phyloP scores from a whole-genome alignment of 495 filamentous ascomycete species.

The Aspergillus homomorphus region DNA sequence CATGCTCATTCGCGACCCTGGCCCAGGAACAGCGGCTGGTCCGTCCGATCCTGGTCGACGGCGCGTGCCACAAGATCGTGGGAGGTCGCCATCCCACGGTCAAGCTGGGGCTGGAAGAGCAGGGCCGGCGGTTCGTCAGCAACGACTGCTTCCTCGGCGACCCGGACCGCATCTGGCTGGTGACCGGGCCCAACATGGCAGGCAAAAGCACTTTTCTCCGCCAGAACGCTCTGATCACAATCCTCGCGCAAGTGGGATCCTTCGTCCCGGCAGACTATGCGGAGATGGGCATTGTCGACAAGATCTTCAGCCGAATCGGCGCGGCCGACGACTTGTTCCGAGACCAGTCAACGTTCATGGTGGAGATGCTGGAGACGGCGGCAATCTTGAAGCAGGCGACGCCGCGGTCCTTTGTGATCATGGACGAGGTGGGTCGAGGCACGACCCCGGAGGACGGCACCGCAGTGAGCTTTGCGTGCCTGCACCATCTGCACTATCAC shows the following conservation, averaged over 20 bases:
- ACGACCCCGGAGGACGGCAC: constrained; percentile 89
- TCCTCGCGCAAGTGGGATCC: constrained; percentile 86
- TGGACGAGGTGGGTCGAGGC: constrained; percentile 95
- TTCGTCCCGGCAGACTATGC: constrained; percentile 88
- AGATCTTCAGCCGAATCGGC: constrained; percentile 87
- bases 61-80: constrained; percentile 61
- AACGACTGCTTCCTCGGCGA: constrained; percentile 83
- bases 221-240: constrained; percentile 89
- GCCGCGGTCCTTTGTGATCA: constrained; percentile 78
- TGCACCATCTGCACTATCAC: constrained; percentile 73
- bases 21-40: constrained; percentile 69
- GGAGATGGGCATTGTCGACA: constrained; percentile 82
- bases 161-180: constrained; percentile 72
- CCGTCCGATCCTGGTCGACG: constrained; percentile 65
- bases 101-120: constrained; percentile 71
- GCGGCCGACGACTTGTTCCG: constrained; percentile 89
- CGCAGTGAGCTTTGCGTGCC: constrained; percentile 82
- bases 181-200: constrained; percentile 99
- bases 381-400: constrained; percentile 52
- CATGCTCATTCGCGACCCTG: constrained; percentile 74
- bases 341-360: constrained; percentile 93
- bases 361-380: constrained; percentile 56
- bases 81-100: constrained; percentile 89
- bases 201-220: constrained; percentile 94
- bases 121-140: constrained; percentile 76